Evolutionary conservation across 208 protist genomes (phyloP).

Genomic region (Lotmaria passim): DNA sequence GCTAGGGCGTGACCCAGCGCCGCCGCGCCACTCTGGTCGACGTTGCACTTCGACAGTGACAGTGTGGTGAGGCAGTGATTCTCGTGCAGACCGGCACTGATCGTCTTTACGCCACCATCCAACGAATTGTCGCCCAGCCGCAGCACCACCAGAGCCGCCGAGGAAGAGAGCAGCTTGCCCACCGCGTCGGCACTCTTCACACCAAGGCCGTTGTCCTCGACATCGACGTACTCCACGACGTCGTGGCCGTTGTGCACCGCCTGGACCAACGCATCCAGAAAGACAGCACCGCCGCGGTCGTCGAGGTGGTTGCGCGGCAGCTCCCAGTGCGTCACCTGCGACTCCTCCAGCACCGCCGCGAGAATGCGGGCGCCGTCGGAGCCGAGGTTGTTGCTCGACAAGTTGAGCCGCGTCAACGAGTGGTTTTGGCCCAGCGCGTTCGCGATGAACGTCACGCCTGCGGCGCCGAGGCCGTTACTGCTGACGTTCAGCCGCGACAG

Average conservation of each 20-base stretch:
- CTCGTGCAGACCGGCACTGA: slow-evolving; percentile 72
- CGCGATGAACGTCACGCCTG: slow-evolving; percentile 71
- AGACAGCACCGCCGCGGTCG: slow-evolving; percentile 67
- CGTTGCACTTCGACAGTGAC: slow-evolving; percentile 54
- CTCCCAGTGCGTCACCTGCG: slow-evolving; percentile 60
- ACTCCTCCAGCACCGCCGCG: slow-evolving; percentile 56
- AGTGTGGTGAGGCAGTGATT: slow-evolving; percentile 69
- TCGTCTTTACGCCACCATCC: slow-evolving; percentile 47
- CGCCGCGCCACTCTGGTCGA: slow-evolving; percentile 61
- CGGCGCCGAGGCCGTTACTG: slow-evolving; percentile 87
- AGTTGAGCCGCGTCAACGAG: slow-evolving; percentile 82
- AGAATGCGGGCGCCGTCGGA: slow-evolving; percentile 67
- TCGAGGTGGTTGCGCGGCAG: slow-evolving; percentile 77
- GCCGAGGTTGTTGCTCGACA: slow-evolving; percentile 90
- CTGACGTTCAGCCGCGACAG: slow-evolving; percentile 87
- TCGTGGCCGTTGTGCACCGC: slow-evolving; percentile 65
- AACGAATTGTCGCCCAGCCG: slow-evolving; percentile 68
- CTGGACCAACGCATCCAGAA: slow-evolving; percentile 61
- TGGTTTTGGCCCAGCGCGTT: slow-evolving; percentile 69
- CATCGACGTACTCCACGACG: slow-evolving; percentile 65
- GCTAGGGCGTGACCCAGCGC: slow-evolving; percentile 60
- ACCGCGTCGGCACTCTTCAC: slow-evolving; percentile 54
- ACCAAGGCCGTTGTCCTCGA: slow-evolving; percentile 77
- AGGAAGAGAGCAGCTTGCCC: slow-evolving; percentile 53
- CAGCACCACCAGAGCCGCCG: slow-evolving; percentile 52